phyloP scores from a whole-genome alignment of 1,284 basidiomycete species.

The Xerocomus amazonicus region DNA sequence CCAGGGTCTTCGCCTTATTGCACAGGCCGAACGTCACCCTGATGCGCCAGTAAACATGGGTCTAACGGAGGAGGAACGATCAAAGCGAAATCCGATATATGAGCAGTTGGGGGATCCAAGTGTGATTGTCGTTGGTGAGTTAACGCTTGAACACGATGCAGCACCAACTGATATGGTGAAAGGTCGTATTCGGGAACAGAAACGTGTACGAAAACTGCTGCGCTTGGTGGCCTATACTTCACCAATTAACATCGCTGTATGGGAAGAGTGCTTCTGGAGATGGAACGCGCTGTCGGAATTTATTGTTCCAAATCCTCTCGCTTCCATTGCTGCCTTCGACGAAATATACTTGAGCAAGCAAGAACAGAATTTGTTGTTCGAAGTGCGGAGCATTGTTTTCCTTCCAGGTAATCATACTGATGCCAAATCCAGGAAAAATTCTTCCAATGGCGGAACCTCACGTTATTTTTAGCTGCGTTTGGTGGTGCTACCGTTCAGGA shows the following conservation, averaged over 20 bases:
- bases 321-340: conserved; percentile 32
- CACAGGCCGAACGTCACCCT: conserved; percentile 59
- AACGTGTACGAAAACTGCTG: conserved; percentile 70
- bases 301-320: conserved; percentile 38
- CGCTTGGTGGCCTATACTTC: conserved; percentile 61
- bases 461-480: conserved; percentile 75
- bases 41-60: conserved; percentile 48
- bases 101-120: conserved; percentile 75
- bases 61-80: conserved; percentile 55
- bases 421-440: conserved; percentile 57
- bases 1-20: conserved; percentile 61
- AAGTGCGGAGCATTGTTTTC: conserved; percentile 33
- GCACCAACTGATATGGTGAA: conserved; percentile 6
- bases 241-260: conserved; percentile 68
- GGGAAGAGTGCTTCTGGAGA: conserved; percentile 77
- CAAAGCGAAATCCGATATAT: conserved; percentile 68
- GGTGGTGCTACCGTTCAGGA: conserved; percentile 66
- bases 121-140: conserved; percentile 63
- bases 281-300: conserved; percentile 57
- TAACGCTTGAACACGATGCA: background rate
- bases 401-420: conserved; percentile 8
- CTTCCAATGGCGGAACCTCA: conserved; percentile 85
- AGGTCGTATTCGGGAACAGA: conserved; percentile 77
- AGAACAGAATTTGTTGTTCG: conserved; percentile 36
- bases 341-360: conserved; percentile 36